Evolutionary conservation across 257 asterid species (phyloP), one percentile per base, ranked within the genome.

Genomic region (Plantago elongata): DNA sequence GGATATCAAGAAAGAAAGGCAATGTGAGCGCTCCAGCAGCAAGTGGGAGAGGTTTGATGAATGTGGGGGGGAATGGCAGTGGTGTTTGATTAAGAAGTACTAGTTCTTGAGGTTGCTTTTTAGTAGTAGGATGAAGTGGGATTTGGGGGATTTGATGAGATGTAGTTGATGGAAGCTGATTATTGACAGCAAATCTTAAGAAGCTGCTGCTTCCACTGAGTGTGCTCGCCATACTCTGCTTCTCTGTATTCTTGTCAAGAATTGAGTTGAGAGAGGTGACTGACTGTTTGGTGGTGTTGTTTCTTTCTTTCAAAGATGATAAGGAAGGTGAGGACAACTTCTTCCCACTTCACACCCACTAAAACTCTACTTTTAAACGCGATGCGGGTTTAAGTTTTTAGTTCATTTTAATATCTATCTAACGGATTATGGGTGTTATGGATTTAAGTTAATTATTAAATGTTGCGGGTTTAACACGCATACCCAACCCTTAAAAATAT

Each of bases 21-120:
- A 88, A 78, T 69, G 92, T 27, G 71, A 88, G 50, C 11, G 95
- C 84, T 30, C 86, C 54, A 18, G 86, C 87, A 67, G 95, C 88
- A 65, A 84, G 73, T 60, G 94, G 62, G 48, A 43, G 45, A 14
- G 63, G 42, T 72, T 69, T 75, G 44, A 87, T 72, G 51, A 52
- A 76, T 40, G 7, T n/a, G 40, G 67, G 0, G 15, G 78, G 60
- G 2, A 22, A 10, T 45, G 12, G 49, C 9, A 45, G 49, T 1
- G 49, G 4, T 9, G n/a, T 45, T 56, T 29, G 45, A 56, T 29
- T 37, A 22, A 37, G 12, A 29, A 56, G 11, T 5, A 56, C 9
- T 7, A 29, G 46, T 11, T 45, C 11, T 6, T 45, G 12, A 3
- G 49, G 49, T 3, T 45, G 49, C n/a, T 34, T 34, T 34, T 34